A percentile compares a stretch with the other conserved stretches of the same genome.
Conservation (phyloP, 2,329 filamentous ascomycete genomes). For the Sporothrix sp. region DNA sequence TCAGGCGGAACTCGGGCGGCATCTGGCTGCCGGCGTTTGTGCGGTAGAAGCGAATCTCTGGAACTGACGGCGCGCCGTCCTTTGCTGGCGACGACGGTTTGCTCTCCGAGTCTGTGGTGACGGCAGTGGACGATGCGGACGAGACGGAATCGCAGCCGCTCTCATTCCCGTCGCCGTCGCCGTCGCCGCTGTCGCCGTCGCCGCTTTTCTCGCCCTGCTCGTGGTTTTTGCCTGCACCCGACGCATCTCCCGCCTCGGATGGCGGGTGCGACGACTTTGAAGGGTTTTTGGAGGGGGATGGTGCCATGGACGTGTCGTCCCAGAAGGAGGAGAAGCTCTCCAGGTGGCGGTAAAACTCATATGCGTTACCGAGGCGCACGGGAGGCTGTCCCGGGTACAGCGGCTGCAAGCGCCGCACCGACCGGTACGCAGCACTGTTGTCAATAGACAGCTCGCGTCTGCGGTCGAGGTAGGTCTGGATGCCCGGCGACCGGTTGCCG, state of each 20-base stretch:
- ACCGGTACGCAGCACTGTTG: conserved; percentile 52
- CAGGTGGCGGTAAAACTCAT: conserved; percentile 56
- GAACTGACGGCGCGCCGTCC: conserved; percentile 3
- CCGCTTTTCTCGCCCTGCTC: conserved; percentile 9
- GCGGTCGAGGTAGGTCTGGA: conserved; percentile 48
- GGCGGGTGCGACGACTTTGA: conserved; percentile 4
- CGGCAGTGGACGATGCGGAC: conserved; percentile 11
- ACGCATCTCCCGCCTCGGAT: neutral
- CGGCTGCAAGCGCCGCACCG: conserved; percentile 47
- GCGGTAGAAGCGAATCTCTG: conserved; percentile 30
- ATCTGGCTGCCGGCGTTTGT: conserved; percentile 44
- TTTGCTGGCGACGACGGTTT: conserved; percentile 13
- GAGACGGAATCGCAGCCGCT: conserved; percentile 11
- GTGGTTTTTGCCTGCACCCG: neutral
- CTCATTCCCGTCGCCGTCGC: conserved; percentile 5
- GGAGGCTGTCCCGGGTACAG: conserved; percentile 40
- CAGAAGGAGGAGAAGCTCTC: conserved; percentile 50
- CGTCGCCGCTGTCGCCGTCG: conserved; percentile 5
- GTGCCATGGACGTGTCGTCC: conserved; percentile 44
- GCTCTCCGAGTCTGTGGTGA: conserved; percentile 15
- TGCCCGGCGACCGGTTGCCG: conserved; percentile 46
- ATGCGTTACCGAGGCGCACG: conserved; percentile 50
- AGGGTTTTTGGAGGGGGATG: conserved; percentile 28
- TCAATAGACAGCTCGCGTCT: conserved; percentile 44
- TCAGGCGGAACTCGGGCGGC: conserved; percentile 48